Percentiles rank a stretch among this genome's conserved stretches.
These are phyloP conservation scores for Musa schizocarpa DNA, from an alignment of 176 grass and related monocot genomes.

Conservation along the genomic window DNA sequence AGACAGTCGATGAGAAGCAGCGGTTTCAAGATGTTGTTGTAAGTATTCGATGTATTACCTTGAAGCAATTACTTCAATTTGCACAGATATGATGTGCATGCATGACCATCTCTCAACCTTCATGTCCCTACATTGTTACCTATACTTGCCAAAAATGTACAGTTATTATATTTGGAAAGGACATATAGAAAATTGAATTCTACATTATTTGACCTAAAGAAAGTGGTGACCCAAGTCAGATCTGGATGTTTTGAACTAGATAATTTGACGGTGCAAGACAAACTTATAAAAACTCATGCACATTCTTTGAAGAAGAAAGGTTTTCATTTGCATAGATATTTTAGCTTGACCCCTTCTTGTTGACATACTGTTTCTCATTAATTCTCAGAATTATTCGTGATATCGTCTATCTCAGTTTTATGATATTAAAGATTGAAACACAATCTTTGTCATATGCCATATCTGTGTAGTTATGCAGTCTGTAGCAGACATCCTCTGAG, in stretches of 20 bases:
- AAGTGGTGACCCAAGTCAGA: no score
- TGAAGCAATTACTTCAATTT: background rate
- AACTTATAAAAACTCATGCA: background rate
- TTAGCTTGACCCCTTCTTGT: background rate
- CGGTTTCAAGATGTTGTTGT: conserved; percentile 48
- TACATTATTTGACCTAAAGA: no score
- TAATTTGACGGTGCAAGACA: no score
- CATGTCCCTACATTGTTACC: background rate
- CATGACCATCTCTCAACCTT: background rate
- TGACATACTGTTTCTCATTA: background rate
- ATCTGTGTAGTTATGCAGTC: no score
- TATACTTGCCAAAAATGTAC: background rate
- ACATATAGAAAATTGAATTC: background rate
- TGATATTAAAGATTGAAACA: no score
- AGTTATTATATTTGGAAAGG: background rate
- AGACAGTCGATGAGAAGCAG: conserved; percentile 47
- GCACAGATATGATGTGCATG: background rate
- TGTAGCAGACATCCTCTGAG: no score
- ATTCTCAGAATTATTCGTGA: background rate
- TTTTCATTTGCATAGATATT: background rate
- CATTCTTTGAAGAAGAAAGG: background rate
- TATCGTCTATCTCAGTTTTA: background rate
- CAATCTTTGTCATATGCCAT: no score
- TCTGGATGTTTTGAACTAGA: no score
- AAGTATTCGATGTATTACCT: background rate